Evolutionary conservation across 1,139 yeast species (phyloP).

Genomic region (Yamadazyma taylorii): DNA sequence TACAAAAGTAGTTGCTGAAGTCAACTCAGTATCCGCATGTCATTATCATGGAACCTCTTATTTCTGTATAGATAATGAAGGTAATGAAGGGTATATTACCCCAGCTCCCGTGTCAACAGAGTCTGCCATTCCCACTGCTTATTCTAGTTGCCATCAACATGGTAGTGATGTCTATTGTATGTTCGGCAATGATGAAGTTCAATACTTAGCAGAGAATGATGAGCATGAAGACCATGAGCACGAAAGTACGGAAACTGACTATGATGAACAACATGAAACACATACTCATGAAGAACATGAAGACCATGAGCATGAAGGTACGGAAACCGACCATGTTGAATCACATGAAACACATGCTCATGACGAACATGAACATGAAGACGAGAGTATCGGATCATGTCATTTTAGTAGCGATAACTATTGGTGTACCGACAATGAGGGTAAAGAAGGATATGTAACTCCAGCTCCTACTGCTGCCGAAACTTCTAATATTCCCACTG

Average conservation of each 20-base stretch:
- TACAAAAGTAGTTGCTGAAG: neutral
- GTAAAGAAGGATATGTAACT: constrained; percentile 16
- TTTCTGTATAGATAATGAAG: constrained; percentile 26
- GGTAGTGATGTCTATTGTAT: constrained; percentile 26
- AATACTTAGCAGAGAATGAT: constrained; percentile 18
- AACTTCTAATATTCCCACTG: neutral
- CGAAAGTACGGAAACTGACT: too few species aligned
- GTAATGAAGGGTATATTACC: constrained; percentile 28
- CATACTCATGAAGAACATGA: constrained; percentile 2
- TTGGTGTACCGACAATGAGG: constrained; percentile 26
- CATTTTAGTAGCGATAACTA: constrained; percentile 28
- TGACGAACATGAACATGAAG: neutral
- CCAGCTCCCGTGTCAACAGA: constrained; percentile 28
- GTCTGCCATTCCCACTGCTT: constrained; percentile 6
- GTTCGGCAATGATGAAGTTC: constrained; percentile 21
- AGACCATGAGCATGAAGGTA: neutral
- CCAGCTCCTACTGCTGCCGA: constrained; percentile 19
- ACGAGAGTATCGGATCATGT: constrained; percentile 14
- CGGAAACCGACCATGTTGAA: neutral
- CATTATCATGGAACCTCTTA: constrained; percentile 29
- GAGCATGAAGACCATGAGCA: constrained; percentile 1
- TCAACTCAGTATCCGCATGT: constrained; percentile 18
- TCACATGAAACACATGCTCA: constrained; percentile 2
- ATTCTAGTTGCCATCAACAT: constrained; percentile 26
- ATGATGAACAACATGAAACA: neutral